Evolutionary conservation across 257 asterid species (phyloP).

Genomic region (Solanum pennellii): DNA sequence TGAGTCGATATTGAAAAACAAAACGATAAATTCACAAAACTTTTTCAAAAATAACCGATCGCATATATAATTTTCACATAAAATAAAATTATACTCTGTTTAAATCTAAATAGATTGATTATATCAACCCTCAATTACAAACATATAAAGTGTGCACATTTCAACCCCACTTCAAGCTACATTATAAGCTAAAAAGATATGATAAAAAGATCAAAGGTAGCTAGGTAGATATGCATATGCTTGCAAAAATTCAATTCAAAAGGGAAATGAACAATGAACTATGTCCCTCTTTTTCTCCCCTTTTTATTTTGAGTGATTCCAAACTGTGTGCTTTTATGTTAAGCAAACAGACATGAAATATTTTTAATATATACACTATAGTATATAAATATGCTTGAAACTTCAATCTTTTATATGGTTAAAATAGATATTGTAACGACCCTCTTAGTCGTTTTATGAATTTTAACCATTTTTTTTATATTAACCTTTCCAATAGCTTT

Average conservation of each 20-base stretch:
- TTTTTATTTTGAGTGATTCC: not conserved
- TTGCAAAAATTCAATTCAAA: not conserved
- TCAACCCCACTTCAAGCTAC: not conserved
- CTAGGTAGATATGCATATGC: not conserved
- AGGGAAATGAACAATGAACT: not conserved
- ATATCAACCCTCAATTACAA: not conserved
- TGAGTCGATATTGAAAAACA: rapidly evolving
- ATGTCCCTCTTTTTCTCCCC: not conserved
- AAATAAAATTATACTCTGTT: too few species aligned
- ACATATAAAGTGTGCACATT: not conserved
- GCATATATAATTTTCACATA: too few species aligned
- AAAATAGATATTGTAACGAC: too few species aligned
- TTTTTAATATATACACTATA: not conserved
- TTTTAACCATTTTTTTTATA: too few species aligned
- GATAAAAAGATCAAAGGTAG: not conserved
- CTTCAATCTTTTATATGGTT: not conserved
- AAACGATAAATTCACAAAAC: too few species aligned
- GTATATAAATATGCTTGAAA: not conserved
- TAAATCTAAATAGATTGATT: not conserved
- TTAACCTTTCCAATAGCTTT: too few species aligned
- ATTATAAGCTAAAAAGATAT: not conserved
- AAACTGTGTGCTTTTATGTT: not conserved
- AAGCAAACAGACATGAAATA: not conserved
- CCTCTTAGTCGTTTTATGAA: too few species aligned
- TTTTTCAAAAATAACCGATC: too few species aligned